Evolutionary conservation across 2,329 filamentous ascomycete genomes (phyloP), one percentile per base, ranked within the genome.

Genomic region (Dothideomycetes sp.): DNA sequence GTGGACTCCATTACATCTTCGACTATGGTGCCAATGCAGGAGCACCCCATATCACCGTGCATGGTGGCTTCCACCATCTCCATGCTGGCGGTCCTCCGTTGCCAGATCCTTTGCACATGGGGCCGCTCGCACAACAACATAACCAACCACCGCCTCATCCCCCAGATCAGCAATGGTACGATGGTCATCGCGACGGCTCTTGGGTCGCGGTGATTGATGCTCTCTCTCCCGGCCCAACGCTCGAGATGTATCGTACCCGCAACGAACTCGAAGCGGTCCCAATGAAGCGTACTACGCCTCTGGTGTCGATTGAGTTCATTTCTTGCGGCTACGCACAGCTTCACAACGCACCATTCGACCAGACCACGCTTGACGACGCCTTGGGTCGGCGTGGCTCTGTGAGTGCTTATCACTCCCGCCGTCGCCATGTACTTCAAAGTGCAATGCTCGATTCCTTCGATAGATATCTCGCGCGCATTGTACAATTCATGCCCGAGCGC

Each of bases 251-350:
- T 29, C 57, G 22, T 45, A 51, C 27, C 22, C 36, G 60, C 30
- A 52, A 55, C 46, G 49, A 50, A 37, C 51, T 43, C 5, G 50
- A 54, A 40, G 19, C 24, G 51, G 55, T 7, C 17, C 40, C 41
- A 30, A 48, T 45, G 15, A 31, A 9, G 22, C 49, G 47, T 29
- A 36, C n/a, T 3, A 62, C 62, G 3, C 52, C 52, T 16, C 52
- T 72, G 2, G 46, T 53, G 40, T 53, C 54, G 11, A 56, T 80
- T 19, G 62, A 65, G 1, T 70, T 81, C 56, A 69, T 68, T 22
- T 79, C 75, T 0, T 81, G 77, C 51, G 77, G 77, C 37, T 81
- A 81, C 49, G 72, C 69, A 24, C 54, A 58, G 4, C 52, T 79
- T 2, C 37, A 36, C 44, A 46, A 38, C 38, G 49, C 40, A 31